phyloP scores from a whole-genome alignment of 352 stramenopile genomes.

The Pythium dissotocum region DNA sequence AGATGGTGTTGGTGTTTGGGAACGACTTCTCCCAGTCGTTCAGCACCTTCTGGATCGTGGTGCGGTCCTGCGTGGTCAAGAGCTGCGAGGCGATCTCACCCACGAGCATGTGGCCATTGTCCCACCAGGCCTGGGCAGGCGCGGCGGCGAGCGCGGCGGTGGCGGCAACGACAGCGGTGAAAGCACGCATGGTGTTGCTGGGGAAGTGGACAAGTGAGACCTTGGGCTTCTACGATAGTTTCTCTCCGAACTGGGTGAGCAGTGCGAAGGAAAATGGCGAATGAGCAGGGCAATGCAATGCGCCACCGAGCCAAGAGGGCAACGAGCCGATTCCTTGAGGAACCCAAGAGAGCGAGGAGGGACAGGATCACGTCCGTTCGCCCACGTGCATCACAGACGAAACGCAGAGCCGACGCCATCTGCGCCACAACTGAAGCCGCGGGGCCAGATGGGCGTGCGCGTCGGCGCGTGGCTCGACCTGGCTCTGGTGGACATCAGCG shows the following conservation, averaged over 20 bases:
- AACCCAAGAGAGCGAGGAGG: slow-evolving; percentile 1
- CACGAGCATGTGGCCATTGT: slow-evolving; percentile 33
- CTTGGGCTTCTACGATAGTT: not conserved
- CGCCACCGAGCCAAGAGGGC: not conserved
- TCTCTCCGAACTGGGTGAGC: slow-evolving; percentile 4
- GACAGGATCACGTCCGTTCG: not conserved
- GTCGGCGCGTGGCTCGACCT: not conserved
- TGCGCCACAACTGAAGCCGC: not conserved
- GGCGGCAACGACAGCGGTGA: slow-evolving; percentile 13
- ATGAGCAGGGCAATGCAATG: slow-evolving; percentile 4
- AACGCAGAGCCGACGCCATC: not conserved
- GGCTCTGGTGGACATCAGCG: not conserved
- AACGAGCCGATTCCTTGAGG: too few species aligned
- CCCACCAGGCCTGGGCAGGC: slow-evolving; percentile 28
- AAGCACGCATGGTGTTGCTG: slow-evolving; percentile 10
- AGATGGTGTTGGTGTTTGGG: slow-evolving; percentile 28
- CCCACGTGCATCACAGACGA: not conserved
- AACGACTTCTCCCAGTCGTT: slow-evolving; percentile 24
- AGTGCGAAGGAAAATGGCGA: slow-evolving; percentile 16
- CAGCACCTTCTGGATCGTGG: slow-evolving; percentile 26
- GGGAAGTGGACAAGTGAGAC: not conserved
- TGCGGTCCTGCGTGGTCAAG: slow-evolving; percentile 19
- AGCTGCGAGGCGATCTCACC: slow-evolving; percentile 29
- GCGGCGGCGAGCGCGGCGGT: slow-evolving; percentile 7
- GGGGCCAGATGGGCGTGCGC: not conserved